Conservation (phyloP, 305 asterid genomes). For the Fraxinus baroniana region DNA sequence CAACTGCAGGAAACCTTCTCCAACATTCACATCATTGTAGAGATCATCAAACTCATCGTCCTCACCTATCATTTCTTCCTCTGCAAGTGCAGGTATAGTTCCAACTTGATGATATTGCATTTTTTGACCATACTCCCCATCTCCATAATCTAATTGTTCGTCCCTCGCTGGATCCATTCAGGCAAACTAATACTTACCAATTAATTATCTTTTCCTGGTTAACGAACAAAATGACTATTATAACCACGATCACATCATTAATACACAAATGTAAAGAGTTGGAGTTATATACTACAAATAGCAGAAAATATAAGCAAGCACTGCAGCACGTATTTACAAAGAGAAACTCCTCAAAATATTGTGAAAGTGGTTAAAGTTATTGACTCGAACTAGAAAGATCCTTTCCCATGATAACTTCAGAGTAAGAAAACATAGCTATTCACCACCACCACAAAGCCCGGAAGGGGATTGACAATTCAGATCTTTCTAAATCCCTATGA, state of each 20-base stretch:
- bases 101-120: conserved; percentile 68
- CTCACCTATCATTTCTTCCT: conserved; percentile 76
- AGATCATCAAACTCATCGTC: conserved; percentile 77
- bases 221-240: conserved; percentile 19
- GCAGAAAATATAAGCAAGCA: background rate
- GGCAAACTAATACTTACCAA: conserved; percentile 29
- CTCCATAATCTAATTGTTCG: conserved; percentile 71
- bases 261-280: background rate
- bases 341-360: background rate
- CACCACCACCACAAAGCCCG: background rate
- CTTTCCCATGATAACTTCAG: background rate
- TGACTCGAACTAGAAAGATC: background rate
- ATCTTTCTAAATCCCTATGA: background rate
- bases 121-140: conserved; percentile 62
- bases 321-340: background rate
- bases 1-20: conserved; percentile 60
- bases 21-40: conserved; percentile 71
- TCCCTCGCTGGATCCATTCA: conserved; percentile 61
- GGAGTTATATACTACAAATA: background rate
- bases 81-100: conserved; percentile 80
- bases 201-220: conserved; percentile 40
- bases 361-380: background rate
- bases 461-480: background rate
- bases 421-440: background rate
- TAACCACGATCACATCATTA: conserved; percentile 15